Conservation (phyloP, 768 basidiomycete genomes). For the Baorangia bicolor region DNA sequence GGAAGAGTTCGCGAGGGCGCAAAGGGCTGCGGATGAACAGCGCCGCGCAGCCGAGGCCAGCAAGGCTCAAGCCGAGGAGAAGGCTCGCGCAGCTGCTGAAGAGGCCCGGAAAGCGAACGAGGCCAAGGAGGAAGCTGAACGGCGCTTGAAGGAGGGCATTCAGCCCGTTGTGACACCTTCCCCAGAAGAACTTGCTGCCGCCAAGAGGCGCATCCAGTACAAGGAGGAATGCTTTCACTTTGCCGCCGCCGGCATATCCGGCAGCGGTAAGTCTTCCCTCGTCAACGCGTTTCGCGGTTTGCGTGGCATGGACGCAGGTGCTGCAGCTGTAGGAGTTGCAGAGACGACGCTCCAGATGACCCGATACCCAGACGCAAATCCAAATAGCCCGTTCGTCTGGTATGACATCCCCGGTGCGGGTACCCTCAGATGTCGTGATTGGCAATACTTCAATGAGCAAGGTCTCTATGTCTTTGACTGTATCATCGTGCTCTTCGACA, state of each 20-base stretch:
- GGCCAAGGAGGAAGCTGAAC: slow-evolving; percentile 19
- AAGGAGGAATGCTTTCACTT: slow-evolving; percentile 33
- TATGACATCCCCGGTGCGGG: slow-evolving; percentile 26
- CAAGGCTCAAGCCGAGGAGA: slow-evolving; percentile 17
- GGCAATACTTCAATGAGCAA: slow-evolving; percentile 25
- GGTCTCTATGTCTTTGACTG: slow-evolving; percentile 28
- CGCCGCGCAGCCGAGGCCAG: slow-evolving; percentile 15
- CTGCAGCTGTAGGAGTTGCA: slow-evolving; percentile 18
- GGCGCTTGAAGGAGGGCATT: slow-evolving; percentile 21
- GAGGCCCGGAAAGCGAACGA: slow-evolving; percentile 14
- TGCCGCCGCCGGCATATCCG: slow-evolving; percentile 34
- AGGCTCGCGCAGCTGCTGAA: slow-evolving; percentile 12
- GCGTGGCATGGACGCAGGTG: slow-evolving; percentile 13
- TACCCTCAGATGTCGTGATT: slow-evolving; percentile 16
- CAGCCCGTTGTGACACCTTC: slow-evolving; percentile 21
- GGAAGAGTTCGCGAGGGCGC: slow-evolving; percentile 13
- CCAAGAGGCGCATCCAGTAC: slow-evolving; percentile 23
- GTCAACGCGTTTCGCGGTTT: slow-evolving; percentile 38
- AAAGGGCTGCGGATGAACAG: slow-evolving; percentile 19
- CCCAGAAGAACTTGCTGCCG: slow-evolving; percentile 6
- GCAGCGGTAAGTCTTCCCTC: slow-evolving; percentile 39
- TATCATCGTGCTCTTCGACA: slow-evolving; percentile 22
- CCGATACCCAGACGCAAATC: slow-evolving; percentile 17
- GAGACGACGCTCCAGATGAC: slow-evolving; percentile 19
- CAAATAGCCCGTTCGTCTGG: slow-evolving; percentile 18